phyloP scores from a whole-genome alignment of 805 yeast genomes.

The Wickerhamomyces mucosus region DNA sequence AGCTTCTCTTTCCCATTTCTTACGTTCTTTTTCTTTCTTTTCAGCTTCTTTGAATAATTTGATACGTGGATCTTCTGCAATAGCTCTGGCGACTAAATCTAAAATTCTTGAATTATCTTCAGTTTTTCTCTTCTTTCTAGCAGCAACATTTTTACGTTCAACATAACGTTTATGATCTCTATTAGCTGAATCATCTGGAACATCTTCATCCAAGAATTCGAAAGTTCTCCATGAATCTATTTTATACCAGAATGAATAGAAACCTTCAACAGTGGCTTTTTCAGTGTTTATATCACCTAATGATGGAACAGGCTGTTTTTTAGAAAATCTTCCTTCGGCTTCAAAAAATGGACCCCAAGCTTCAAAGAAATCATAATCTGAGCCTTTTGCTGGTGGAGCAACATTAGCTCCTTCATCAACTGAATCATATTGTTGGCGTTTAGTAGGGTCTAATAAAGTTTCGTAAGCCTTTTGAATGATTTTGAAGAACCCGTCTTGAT shows the following conservation, averaged over 20 bases:
- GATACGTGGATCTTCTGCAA: slow-evolving; percentile 90
- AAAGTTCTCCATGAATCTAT: slow-evolving; percentile 98
- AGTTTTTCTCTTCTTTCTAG: slow-evolving; percentile 95
- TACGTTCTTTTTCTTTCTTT: slow-evolving; percentile 87
- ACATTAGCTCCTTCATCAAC: slow-evolving; percentile 88
- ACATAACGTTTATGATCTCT: slow-evolving; percentile 99
- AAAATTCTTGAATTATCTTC: slow-evolving; percentile 89
- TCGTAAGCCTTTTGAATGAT: slow-evolving; percentile 96
- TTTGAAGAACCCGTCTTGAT: slow-evolving; percentile 95
- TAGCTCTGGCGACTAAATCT: slow-evolving; percentile 81
- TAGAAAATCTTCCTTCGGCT: slow-evolving; percentile 87
- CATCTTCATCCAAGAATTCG: slow-evolving; percentile 97
- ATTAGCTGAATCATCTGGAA: slow-evolving; percentile 97
- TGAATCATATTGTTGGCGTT: slow-evolving; percentile 91
- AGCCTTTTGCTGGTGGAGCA: slow-evolving; percentile 58
- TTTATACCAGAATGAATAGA: slow-evolving; percentile 88
- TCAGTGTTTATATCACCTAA: slow-evolving; percentile 62
- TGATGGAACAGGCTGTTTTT: slow-evolving; percentile 77
- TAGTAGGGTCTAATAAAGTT: slow-evolving; percentile 71
- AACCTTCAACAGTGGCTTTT: slow-evolving; percentile 75
- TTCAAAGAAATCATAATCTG: slow-evolving; percentile 74
- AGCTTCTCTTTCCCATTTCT: slow-evolving; percentile 97
- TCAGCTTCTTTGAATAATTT: slow-evolving; percentile 88
- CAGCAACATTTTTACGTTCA: slow-evolving; percentile 94
- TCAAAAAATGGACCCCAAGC: slow-evolving; percentile 91